Evolutionary conservation across 2,329 filamentous ascomycete genomes (phyloP), one percentile per base, ranked within the genome.

Genomic region (Trichophyton mentagrophytes): DNA sequence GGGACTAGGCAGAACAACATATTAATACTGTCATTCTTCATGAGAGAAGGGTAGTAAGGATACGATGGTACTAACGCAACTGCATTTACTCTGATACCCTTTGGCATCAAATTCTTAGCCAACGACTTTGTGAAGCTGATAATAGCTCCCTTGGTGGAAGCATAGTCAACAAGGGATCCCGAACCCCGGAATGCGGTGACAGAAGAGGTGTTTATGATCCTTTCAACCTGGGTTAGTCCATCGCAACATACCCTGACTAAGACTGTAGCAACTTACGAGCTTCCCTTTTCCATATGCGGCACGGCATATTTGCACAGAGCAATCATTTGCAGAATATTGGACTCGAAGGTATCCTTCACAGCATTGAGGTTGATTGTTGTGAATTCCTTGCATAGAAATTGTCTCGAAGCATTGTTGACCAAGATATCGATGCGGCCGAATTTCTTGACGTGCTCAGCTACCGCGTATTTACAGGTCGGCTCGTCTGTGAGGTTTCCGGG

Each of bases 371-470:
- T 76, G 30, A 82, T 83, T 1, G 83, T 75, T 38, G 73, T 71
- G 20, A 83, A 77, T 36, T 83, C 75, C 4, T 76, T 68, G 67
- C 76, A 81, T 70, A 79, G 78, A 40, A 79, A 74, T 69, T 85
- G 81, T 69, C 81, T 81, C 0, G 77, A 79, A 2, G 80, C 82
- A 67, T 85, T 84, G 69, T 84, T 84, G 62, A 84, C 78, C 1
- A 85, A 72, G 5, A 84, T 74, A 60, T 76, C 74, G 22, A 84
- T 68, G 25, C 66, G 71, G 27, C 76, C 74, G 61, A 72, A 78
- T 57, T 75, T 74, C 36, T 80, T 74, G 8, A 84, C 72, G 65
- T 84, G 81, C 62, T 78, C 71, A 6, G 83, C 74, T 1, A 85
- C 75, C 1, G 78, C 77, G 2, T 75, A 73, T 53, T 75, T 73